phyloP scores from a whole-genome alignment of 2,329 filamentous ascomycete species.

The Phyllosticta citrichinensis region DNA sequence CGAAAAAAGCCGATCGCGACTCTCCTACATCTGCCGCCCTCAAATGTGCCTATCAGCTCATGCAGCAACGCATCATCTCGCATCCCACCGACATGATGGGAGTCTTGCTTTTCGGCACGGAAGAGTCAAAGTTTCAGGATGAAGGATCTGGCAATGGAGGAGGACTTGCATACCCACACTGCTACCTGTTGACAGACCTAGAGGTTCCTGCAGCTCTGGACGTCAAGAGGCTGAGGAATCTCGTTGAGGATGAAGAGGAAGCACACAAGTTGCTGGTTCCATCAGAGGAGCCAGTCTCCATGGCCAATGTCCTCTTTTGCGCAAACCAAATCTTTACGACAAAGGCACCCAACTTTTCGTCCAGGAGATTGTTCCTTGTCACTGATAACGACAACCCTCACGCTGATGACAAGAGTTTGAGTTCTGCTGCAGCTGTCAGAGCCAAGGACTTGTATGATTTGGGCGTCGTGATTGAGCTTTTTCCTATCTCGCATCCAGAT shows the following conservation, averaged over 20 bases:
- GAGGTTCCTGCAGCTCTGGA: constrained; percentile 80
- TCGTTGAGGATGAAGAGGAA: constrained; percentile 72
- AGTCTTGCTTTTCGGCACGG: constrained; percentile 80
- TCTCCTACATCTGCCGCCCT: constrained; percentile 74
- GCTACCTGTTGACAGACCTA: constrained; percentile 82
- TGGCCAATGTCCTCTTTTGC: constrained; percentile 87
- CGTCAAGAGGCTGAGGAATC: constrained; percentile 64
- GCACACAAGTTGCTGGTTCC: constrained; percentile 59
- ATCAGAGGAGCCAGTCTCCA: constrained; percentile 58
- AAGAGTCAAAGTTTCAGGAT: constrained; percentile 69
- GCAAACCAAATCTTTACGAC: constrained; percentile 96
- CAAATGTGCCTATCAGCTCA: constrained; percentile 87
- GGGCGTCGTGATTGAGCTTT: constrained; percentile 83
- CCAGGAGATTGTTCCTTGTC: constrained; percentile 85
- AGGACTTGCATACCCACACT: constrained; percentile 69
- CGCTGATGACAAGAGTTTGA: constrained; percentile 57
- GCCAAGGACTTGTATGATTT: constrained; percentile 94
- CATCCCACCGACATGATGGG: constrained; percentile 97
- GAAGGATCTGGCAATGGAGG: constrained; percentile 49
- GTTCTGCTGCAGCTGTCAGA: constrained; percentile 69
- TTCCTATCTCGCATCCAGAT: constrained; percentile 67
- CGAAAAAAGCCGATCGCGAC: constrained; percentile 67
- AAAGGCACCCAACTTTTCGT: constrained; percentile 88
- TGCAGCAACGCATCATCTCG: constrained; percentile 97
- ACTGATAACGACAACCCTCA: constrained; percentile 91